A percentile compares a stretch with the other conserved stretches of the same genome.
phyloP scores from a whole-genome alignment of 2,329 filamentous ascomycete species.

The Alternaria arbusti region DNA sequence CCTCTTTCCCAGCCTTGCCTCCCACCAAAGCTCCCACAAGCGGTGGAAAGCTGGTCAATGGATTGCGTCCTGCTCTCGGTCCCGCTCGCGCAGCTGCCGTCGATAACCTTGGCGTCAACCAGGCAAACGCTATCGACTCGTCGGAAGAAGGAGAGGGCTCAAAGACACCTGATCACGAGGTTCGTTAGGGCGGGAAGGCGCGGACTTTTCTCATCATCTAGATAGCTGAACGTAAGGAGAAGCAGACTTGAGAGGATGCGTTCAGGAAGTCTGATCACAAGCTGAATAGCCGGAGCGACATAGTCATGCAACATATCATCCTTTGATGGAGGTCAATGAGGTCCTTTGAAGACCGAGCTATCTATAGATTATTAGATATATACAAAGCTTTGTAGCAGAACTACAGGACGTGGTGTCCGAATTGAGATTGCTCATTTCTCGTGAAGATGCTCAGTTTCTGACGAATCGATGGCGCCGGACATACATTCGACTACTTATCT shows the following conservation, averaged over 20 bases:
- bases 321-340: neutral
- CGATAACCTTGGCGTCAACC: slow-evolving; percentile 3
- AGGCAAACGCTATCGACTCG: slow-evolving; percentile 5
- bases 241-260: neutral
- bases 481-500: neutral
- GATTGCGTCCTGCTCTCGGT: neutral
- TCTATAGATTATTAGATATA: neutral
- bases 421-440: neutral
- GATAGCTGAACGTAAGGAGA: neutral
- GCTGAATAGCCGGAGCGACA: neutral
- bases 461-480: neutral
- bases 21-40: neutral
- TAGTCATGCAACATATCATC: neutral
- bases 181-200: slow-evolving; percentile 18
- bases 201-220: slow-evolving; percentile 19
- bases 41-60: neutral
- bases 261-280: neutral
- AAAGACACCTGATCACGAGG: slow-evolving; percentile 22
- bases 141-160: slow-evolving; percentile 18
- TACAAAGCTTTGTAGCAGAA: neutral
- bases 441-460: neutral
- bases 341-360: neutral
- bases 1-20: neutral
- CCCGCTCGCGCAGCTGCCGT: neutral
- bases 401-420: neutral